Conservation (phyloP, 148 eudicot species). For the Rhododendron mucronatum region DNA sequence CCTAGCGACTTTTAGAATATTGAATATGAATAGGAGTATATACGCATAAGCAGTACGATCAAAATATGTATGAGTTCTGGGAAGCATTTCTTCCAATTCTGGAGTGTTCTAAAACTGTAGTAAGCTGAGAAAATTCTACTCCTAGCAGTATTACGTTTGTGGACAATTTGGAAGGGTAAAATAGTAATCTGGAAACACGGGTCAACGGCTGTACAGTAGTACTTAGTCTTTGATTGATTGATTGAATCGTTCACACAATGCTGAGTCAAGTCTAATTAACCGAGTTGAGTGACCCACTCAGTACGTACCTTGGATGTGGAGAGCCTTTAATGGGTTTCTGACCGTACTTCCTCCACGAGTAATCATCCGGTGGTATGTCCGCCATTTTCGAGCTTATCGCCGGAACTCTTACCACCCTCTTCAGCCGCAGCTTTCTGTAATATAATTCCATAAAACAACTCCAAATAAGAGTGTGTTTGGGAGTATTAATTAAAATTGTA, state of each 20-base stretch:
- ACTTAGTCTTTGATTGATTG: neutral
- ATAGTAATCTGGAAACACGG: neutral
- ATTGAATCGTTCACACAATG: neutral
- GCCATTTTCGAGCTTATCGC: conserved; percentile 88
- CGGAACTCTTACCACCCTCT: conserved; percentile 70
- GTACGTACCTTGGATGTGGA: conserved; percentile 97
- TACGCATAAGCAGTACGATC: too few relatives aligned
- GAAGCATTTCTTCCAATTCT: neutral
- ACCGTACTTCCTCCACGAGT: conserved; percentile 96
- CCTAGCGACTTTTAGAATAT: too few relatives aligned
- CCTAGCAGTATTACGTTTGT: neutral
- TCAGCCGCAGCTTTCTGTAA: conserved; percentile 65
- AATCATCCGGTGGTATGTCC: conserved; percentile 94
- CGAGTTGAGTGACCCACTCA: neutral
- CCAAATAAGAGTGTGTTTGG: neutral
- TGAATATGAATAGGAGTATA: too few relatives aligned
- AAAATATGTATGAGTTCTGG: neutral
- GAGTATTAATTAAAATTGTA: neutral
- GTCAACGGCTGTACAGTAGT: neutral
- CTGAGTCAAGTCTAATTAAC: neutral
- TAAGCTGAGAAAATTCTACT: neutral
- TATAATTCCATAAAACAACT: neutral
- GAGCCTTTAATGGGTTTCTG: conserved; percentile 98
- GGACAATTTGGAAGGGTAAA: neutral
- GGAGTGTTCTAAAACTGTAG: neutral